These are phyloP conservation scores for Colletotrichum tabaci DNA, from an alignment of 2,329 filamentous ascomycete species.

Conservation along the genomic window DNA sequence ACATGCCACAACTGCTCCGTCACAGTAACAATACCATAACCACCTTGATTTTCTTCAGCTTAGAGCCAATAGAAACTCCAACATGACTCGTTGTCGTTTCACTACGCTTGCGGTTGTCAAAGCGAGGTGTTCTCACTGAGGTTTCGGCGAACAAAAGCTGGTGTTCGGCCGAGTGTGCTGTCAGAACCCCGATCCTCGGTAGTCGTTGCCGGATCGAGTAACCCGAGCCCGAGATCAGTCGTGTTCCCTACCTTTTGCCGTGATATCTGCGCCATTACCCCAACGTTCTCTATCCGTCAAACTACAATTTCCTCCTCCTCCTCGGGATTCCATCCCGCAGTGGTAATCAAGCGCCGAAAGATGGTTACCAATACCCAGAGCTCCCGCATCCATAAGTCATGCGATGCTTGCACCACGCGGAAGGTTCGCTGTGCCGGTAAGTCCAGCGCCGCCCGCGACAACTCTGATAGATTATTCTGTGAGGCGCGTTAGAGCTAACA, in stretches of 20 bases:
- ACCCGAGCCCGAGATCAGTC: conserved; percentile 16
- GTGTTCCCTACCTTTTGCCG: conserved; percentile 7
- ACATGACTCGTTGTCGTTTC: no score
- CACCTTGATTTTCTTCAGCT: no score
- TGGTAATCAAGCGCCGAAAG: neutral
- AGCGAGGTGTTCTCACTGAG: no score
- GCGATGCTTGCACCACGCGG: conserved; percentile 56
- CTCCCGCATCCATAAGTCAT: conserved; percentile 48
- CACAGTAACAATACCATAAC: no score
- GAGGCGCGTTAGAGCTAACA: neutral
- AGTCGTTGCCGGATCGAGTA: conserved; percentile 16
- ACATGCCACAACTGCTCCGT: no score
- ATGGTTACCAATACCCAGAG: conserved; percentile 15
- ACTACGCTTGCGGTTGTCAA: no score
- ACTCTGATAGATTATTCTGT: no score
- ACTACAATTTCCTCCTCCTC: neutral
- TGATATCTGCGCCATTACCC: conserved; percentile 11
- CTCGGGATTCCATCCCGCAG: conserved; percentile 4
- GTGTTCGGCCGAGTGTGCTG: neutral
- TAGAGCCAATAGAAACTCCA: no score
- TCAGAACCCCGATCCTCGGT: conserved; percentile 15
- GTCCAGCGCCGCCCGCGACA: neutral
- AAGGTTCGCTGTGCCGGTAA: conserved; percentile 58
- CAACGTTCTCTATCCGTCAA: neutral
- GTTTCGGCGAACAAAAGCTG: no score